phyloP scores from a whole-genome alignment of 192 early-diverging fungal species.

The Podila epigama region DNA sequence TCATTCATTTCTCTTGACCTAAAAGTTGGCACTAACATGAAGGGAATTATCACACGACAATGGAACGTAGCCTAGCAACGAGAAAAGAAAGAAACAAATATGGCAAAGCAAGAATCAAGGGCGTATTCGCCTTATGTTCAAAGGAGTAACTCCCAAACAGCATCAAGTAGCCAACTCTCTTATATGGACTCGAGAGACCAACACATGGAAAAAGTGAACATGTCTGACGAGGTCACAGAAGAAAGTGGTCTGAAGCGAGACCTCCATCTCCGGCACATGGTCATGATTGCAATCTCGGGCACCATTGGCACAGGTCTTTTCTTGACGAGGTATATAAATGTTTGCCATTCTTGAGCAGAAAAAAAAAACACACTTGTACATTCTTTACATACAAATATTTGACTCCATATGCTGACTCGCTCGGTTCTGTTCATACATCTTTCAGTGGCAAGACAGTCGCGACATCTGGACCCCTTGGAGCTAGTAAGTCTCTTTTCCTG shows the following conservation, averaged over 20 bases:
- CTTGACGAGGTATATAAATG: constrained; percentile 57
- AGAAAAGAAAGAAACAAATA: too few species aligned
- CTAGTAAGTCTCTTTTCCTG: neutral
- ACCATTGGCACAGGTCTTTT: constrained; percentile 78
- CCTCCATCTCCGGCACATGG: constrained; percentile 63
- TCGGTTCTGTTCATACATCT: neutral
- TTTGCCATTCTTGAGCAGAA: neutral
- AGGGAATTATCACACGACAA: too few species aligned
- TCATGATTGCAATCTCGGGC: constrained; percentile 79
- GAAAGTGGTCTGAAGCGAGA: constrained; percentile 49
- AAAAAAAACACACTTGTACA: neutral
- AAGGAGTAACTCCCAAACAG: neutral
- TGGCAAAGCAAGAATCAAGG: neutral
- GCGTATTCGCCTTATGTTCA: neutral
- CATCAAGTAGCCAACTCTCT: neutral
- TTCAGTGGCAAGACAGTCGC: constrained; percentile 66
- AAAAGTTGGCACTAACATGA: too few species aligned
- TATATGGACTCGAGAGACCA: neutral
- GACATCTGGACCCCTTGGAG: constrained; percentile 73
- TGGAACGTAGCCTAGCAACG: too few species aligned
- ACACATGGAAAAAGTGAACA: neutral
- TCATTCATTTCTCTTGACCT: too few species aligned
- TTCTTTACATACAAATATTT: too few species aligned
- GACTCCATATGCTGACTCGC: too few species aligned
- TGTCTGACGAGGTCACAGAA: neutral